phyloP scores from a whole-genome alignment of 78 protist genomes.

The Dictyostelium intermedium region DNA sequence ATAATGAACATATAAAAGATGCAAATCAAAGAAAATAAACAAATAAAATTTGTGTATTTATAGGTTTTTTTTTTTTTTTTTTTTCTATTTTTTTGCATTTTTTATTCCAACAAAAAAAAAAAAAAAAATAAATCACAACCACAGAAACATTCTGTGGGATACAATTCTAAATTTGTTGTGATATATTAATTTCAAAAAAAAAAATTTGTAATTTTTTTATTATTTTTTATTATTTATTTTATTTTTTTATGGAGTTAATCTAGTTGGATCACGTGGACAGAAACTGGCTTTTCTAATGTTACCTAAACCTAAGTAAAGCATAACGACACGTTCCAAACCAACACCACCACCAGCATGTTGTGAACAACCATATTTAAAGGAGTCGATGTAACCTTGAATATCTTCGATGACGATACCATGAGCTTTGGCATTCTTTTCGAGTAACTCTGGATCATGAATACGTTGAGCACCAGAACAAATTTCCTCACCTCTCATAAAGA shows the following conservation, averaged over 20 bases:
- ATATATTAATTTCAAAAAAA: too few relatives aligned
- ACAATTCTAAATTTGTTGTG: too few relatives aligned
- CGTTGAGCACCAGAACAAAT: conserved; percentile 99
- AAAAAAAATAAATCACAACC: too few relatives aligned
- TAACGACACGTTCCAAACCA: conserved; percentile 97
- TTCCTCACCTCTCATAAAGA: conserved; percentile 99
- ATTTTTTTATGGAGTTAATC: not conserved
- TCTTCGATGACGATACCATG: conserved; percentile 76
- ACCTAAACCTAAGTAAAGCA: conserved; percentile 96
- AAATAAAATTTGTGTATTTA: too few relatives aligned
- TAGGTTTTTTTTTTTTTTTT: too few relatives aligned
- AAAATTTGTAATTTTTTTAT: too few relatives aligned
- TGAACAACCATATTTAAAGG: conserved; percentile 97
- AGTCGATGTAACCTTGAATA: conserved; percentile 93
- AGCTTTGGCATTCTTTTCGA: conserved; percentile 72
- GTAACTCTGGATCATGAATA: conserved; percentile 95
- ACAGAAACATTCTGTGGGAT: too few relatives aligned
- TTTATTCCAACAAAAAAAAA: too few relatives aligned
- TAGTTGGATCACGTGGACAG: conserved; percentile 98
- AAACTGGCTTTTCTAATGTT: conserved; percentile 96
- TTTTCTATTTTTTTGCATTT: too few relatives aligned
- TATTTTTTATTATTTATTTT: not conserved
- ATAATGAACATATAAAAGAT: too few relatives aligned
- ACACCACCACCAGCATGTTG: conserved; percentile 99
- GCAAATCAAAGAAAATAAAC: too few relatives aligned